Evolutionary conservation across 1,139 yeast species (phyloP).

Genomic region (Candida tetrigidarum): DNA sequence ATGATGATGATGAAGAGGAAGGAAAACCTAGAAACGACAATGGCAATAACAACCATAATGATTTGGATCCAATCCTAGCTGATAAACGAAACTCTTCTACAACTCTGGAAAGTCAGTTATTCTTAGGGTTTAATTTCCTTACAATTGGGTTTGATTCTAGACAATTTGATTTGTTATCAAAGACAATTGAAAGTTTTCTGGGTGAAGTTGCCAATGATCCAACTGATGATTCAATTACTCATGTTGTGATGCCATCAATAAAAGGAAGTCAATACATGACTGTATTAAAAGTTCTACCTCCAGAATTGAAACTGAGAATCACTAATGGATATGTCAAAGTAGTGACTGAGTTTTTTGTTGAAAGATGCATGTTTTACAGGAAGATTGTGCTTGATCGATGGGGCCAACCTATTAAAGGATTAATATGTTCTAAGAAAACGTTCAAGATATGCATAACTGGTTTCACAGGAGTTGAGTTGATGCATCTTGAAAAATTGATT

Average conservation of each 20-base stretch:
- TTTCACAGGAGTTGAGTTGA: conserved; percentile 78
- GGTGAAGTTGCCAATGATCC: conserved; percentile 37
- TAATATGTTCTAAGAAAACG: conserved; percentile 33
- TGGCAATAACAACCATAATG: neutral
- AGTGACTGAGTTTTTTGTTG: conserved; percentile 87
- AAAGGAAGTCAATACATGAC: conserved; percentile 30
- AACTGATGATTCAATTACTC: conserved; percentile 33
- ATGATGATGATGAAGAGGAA: neutral
- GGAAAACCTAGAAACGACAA: neutral
- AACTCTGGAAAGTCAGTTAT: conserved; percentile 24
- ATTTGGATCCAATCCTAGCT: neutral
- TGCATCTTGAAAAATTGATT: conserved; percentile 73
- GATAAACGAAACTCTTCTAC: neutral
- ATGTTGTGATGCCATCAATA: conserved; percentile 47
- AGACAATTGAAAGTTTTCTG: conserved; percentile 45
- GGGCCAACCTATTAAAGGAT: conserved; percentile 62
- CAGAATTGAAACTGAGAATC: conserved; percentile 24
- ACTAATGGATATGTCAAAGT: conserved; percentile 29
- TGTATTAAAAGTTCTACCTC: conserved; percentile 31
- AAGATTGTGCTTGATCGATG: conserved; percentile 64
- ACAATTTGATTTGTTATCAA: conserved; percentile 34
- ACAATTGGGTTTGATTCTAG: conserved; percentile 41
- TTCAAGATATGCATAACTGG: conserved; percentile 74
- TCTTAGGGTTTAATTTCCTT: conserved; percentile 39
- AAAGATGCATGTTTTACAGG: conserved; percentile 71